Evolutionary conservation across 257 asterid species (phyloP).

Genomic region (Petunia secreta): DNA sequence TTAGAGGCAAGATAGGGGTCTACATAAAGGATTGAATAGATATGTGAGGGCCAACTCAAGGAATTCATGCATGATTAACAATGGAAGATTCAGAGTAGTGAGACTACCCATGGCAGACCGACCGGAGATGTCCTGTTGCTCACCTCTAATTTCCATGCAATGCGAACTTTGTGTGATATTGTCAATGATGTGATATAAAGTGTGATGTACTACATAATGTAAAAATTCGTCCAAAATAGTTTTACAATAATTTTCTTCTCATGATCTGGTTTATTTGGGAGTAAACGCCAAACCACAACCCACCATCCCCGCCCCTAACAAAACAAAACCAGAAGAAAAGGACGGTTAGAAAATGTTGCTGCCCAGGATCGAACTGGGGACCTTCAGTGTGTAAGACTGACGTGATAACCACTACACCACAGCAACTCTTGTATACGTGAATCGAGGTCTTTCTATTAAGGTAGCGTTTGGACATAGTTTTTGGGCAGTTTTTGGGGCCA

Average conservation of each 20-base stretch:
- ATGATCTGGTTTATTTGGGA: background rate
- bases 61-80: slow-evolving; percentile 63
- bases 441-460: no score
- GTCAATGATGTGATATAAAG: background rate
- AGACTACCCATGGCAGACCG: no score
- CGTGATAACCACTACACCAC: slow-evolving; percentile 69
- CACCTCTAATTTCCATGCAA: no score
- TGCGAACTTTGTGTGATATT: no score
- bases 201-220: no score
- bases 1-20: no score
- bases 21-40: no score
- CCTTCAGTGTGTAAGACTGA: slow-evolving; percentile 60
- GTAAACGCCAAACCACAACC: background rate
- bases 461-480: no score
- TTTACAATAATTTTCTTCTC: background rate
- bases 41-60: slow-evolving; percentile 54
- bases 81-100: background rate
- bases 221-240: background rate
- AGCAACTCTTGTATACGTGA: slow-evolving; percentile 23
- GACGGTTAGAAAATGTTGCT: slow-evolving; percentile 28
- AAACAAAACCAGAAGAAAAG: background rate
- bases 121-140: no score
- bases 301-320: background rate
- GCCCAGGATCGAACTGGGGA: slow-evolving; percentile 63
- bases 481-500: no score